Conservation (phyloP, 129 eudicot genomes). For the Lonicera japonica region DNA sequence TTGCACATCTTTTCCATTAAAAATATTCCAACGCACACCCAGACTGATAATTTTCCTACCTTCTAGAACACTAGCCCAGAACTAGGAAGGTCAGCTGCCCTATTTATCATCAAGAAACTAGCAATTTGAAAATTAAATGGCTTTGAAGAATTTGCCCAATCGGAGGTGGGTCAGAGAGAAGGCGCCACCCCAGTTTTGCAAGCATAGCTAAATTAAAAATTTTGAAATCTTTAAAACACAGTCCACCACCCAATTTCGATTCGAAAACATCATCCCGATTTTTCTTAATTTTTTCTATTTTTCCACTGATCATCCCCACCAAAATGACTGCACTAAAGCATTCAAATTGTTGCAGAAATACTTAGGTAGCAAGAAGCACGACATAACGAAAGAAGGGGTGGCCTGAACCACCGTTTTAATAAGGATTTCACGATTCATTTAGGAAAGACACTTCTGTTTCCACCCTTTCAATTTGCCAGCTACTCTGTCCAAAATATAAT, state of each 20-base stretch:
- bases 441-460: neutral
- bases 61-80: too few species aligned
- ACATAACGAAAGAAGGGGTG: neutral
- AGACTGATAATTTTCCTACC: too few species aligned
- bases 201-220: neutral
- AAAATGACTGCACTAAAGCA: too few species aligned
- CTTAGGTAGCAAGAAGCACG: neutral
- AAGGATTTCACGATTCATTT: neutral
- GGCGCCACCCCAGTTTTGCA: neutral
- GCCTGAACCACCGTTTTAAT: neutral
- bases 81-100: too few species aligned
- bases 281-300: neutral
- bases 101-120: too few species aligned
- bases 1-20: too few species aligned
- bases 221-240: neutral
- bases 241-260: neutral
- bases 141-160: too few species aligned
- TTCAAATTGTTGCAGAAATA: neutral
- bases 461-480: neutral
- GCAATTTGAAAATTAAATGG: too few species aligned
- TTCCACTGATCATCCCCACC: neutral
- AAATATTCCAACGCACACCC: too few species aligned
- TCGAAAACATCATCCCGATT: neutral
- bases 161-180: too few species aligned
- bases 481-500: neutral